Conservation (phyloP, 768 basidiomycete genomes). For the Rhodotorula kratochvilovae region DNA sequence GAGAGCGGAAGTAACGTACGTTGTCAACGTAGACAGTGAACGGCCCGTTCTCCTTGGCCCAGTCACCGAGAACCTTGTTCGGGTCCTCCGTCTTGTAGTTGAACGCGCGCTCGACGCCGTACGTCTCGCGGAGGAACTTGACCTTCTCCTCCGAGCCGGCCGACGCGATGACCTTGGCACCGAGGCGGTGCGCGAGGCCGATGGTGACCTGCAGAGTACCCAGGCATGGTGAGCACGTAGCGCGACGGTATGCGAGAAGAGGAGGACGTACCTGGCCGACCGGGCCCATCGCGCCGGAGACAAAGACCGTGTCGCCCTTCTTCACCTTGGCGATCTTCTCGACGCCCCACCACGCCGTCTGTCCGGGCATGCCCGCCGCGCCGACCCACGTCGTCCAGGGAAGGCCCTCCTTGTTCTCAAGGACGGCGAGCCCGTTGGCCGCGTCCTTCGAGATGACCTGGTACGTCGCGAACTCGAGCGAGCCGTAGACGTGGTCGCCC, state of each 20-base stretch:
- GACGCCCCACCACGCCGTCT: slow-evolving; percentile 48
- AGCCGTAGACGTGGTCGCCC: background rate
- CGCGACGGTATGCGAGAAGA: too few relatives aligned
- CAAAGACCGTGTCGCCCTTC: slow-evolving; percentile 57
- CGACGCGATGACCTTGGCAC: slow-evolving; percentile 63
- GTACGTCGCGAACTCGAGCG: background rate
- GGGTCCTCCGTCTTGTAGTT: slow-evolving; percentile 51
- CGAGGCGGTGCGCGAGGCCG: slow-evolving; percentile 51
- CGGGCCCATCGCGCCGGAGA: slow-evolving; percentile 40
- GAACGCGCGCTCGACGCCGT: slow-evolving; percentile 66
- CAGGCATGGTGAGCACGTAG: too few relatives aligned
- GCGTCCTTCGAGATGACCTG: slow-evolving; percentile 22
- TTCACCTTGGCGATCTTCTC: slow-evolving; percentile 50
- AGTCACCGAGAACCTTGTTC: slow-evolving; percentile 8
- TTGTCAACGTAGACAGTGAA: slow-evolving; percentile 44
- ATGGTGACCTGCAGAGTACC: slow-evolving; percentile 52
- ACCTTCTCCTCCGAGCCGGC: slow-evolving; percentile 71
- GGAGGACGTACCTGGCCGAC: slow-evolving; percentile 30
- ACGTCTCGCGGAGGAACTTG: slow-evolving; percentile 53
- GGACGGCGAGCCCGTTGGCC: slow-evolving; percentile 21
- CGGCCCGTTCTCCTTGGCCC: slow-evolving; percentile 41
- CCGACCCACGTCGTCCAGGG: slow-evolving; percentile 40
- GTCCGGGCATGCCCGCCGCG: slow-evolving; percentile 47
- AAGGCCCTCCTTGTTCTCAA: slow-evolving; percentile 42
- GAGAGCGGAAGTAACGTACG: slow-evolving; percentile 9